phyloP scores from a whole-genome alignment of 2,329 filamentous ascomycete species.

The Tolypocladium pustulatum region DNA sequence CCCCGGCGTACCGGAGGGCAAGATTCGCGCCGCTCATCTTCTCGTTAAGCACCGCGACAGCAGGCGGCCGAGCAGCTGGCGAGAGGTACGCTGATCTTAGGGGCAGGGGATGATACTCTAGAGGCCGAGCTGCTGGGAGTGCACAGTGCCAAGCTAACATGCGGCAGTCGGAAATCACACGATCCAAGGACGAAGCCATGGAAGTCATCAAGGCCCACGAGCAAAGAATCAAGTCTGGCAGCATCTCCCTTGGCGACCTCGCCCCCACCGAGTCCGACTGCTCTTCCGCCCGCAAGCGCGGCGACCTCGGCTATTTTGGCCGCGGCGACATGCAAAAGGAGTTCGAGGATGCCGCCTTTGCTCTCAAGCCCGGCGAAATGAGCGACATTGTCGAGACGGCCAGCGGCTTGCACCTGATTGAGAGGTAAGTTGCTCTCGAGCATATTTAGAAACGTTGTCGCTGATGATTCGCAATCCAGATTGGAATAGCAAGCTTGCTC shows the following conservation, averaged over 20 bases:
- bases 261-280: slow-evolving; percentile 88
- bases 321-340: slow-evolving; percentile 96
- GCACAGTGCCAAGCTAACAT: not conserved
- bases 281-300: slow-evolving; percentile 86
- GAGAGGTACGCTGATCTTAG: slow-evolving; percentile 42
- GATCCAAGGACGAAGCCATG: slow-evolving; percentile 77
- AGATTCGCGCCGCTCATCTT: slow-evolving; percentile 88
- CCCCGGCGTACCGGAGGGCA: slow-evolving; percentile 48
- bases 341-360: slow-evolving; percentile 93
- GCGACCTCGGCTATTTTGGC: slow-evolving; percentile 91
- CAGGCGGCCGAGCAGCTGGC: slow-evolving; percentile 85
- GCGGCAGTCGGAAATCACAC: slow-evolving; percentile 65
- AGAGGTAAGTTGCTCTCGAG: slow-evolving; percentile 51
- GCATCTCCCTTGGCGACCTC: slow-evolving; percentile 65
- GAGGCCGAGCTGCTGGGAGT: not conserved
- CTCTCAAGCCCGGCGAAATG: slow-evolving; percentile 75
- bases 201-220: slow-evolving; percentile 68
- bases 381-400: slow-evolving; percentile 84
- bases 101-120: not conserved
- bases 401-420: slow-evolving; percentile 89
- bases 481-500: slow-evolving; percentile 3
- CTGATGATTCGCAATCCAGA: not conserved
- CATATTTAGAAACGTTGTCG: not conserved
- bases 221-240: slow-evolving; percentile 60
- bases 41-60: slow-evolving; percentile 89